Percentiles rank a stretch among this genome's conserved stretches.
Conservation (phyloP, 768 basidiomycete genomes). For the Leccinum truebloodii region DNA sequence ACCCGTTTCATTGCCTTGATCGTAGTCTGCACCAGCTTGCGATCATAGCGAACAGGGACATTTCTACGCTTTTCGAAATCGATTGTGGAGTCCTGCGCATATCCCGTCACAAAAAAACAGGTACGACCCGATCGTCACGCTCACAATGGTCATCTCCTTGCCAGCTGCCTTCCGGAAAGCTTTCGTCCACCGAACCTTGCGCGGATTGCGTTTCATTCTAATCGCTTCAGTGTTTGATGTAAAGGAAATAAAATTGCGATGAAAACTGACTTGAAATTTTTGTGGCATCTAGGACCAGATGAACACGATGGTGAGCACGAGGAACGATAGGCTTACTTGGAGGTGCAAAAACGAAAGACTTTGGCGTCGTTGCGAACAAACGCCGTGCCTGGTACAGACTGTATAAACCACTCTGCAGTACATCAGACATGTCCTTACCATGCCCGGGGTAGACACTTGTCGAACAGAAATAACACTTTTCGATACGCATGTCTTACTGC, state of each 20-base stretch:
- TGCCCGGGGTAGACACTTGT: constrained; percentile 96
- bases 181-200: constrained; percentile 99
- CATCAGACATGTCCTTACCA: constrained; percentile 46
- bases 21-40: constrained; percentile 89
- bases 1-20: constrained; percentile 96
- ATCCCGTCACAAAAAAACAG: not conserved
- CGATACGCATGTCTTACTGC: constrained; percentile 72
- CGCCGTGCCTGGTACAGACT: constrained; percentile 60
- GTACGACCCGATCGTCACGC: constrained; percentile 27
- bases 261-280: constrained; percentile 91
- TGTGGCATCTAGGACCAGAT: constrained; percentile 73
- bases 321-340: constrained; percentile 64
- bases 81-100: constrained; percentile 89
- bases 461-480: constrained; percentile 99
- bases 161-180: constrained; percentile 98
- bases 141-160: constrained; percentile 98
- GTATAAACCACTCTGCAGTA: not conserved
- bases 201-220: constrained; percentile 99
- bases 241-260: not conserved
- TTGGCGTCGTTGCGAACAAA: constrained; percentile 99
- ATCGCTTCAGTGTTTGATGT: constrained; percentile 3
- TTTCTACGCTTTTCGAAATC: constrained; percentile 99
- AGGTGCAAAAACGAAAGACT: constrained; percentile 96
- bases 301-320: constrained; percentile 5
- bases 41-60: constrained; percentile 94